phyloP scores from a whole-genome alignment of 176 grass and related monocot species.

The Hyparrhenia diplandra region DNA sequence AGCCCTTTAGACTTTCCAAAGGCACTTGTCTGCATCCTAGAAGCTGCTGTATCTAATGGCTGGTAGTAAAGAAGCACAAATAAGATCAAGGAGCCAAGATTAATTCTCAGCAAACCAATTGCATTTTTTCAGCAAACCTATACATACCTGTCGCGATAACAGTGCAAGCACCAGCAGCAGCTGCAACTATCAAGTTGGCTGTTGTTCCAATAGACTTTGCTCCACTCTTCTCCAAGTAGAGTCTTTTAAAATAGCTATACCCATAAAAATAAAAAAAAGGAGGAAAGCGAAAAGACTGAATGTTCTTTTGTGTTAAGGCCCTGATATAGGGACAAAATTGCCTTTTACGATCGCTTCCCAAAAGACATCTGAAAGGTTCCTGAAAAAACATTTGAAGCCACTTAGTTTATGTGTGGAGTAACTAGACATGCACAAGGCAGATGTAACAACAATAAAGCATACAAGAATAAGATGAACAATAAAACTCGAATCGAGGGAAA shows the following conservation, averaged over 20 bases:
- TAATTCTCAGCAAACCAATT: background rate
- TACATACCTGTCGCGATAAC: constrained; percentile 71
- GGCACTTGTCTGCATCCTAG: constrained; percentile 98
- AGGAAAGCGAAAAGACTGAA: constrained; percentile 91
- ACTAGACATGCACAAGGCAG: background rate
- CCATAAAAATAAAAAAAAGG: constrained; percentile 98
- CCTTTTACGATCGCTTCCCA: constrained; percentile 77
- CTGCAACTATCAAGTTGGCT: constrained; percentile 83
- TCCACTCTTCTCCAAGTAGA: constrained; percentile 83
- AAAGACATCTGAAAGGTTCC: constrained; percentile 93
- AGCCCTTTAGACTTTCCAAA: constrained; percentile 95
- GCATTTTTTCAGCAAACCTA: background rate
- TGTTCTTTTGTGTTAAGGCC: constrained; percentile 91
- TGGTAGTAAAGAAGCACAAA: constrained; percentile 23
- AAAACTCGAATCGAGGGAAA: background rate
- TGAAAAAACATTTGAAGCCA: constrained; percentile 33
- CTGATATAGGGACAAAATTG: constrained; percentile 87
- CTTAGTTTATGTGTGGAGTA: constrained; percentile 6
- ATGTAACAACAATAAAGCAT: constrained; percentile 7
- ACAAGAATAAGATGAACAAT: background rate
- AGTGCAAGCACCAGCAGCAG: constrained; percentile 93
- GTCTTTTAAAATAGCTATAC: constrained; percentile 89
- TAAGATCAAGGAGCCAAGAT: constrained; percentile 16
- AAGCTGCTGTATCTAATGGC: constrained; percentile 92
- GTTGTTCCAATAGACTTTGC: constrained; percentile 80